Evolutionary conservation across 1,284 basidiomycete species (phyloP), one percentile per base, ranked within the genome.

Genomic region (Cutaneotrichosporon dermatis): DNA sequence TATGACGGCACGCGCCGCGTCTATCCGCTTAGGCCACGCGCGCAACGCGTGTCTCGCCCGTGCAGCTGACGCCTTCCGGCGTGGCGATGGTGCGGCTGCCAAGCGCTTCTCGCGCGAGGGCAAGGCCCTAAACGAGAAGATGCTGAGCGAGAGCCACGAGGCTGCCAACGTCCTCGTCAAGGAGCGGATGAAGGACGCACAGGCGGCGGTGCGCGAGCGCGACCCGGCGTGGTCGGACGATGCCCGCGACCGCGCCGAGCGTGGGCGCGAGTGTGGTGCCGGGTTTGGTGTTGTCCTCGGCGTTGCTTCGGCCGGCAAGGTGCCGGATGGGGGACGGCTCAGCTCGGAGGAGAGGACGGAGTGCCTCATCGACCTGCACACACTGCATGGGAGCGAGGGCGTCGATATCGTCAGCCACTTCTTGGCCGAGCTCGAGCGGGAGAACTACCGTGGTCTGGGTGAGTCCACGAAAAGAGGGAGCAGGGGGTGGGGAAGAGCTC

Each of bases 21-120:
- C 90, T 25, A 82, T 97, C 61, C 89, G 95, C 65, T 85, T 98
- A 6, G 93, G 92, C 44, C 90, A 92, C 6, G 91, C 92, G 42
- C 83, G 95, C 39, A 98, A 98, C 71, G 91, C 92, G 10, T 95
- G 91, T 72, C 83, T 99, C n/a, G 91, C 90, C 2, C 86, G 92
- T 48, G 95, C 95, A 4, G 92, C 95, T 1, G 92, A 97, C 71
- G 92, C 94, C 2, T 98, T 91, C 88, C 83, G 91, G 49, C 84
- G 90, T 10, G 93, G 94, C 4, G 94, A 99, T 67, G 94, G 94
- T 3, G 92, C 92, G 0, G 89, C 90, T 0, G 95, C 95, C 25
- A 95, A 96, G 76, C 83, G 92, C 51, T 97, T 94, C 80, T 91
- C 88, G 66, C 81, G 89, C 43, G 94, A 98, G 73, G 95, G 93